Evolutionary conservation across 2,329 filamentous ascomycete species (phyloP), one percentile per base, ranked within the genome.

Genomic region (Talaromyces atroroseus): DNA sequence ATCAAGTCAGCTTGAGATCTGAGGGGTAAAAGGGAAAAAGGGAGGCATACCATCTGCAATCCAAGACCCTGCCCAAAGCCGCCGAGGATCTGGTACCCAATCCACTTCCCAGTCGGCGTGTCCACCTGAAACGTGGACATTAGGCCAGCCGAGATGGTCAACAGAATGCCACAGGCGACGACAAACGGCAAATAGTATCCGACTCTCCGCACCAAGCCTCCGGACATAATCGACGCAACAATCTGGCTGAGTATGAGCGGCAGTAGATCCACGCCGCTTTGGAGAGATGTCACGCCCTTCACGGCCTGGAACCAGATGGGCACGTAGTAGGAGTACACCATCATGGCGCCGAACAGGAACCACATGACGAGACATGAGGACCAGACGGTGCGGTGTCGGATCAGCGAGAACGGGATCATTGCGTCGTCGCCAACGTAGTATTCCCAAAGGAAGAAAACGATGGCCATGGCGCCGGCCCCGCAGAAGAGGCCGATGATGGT

Each of bases 321-420:
- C 14, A 68, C 63, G 26, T 66, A 63, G 8, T 55, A 62, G 65
- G 56, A 47, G 7, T 26, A 34, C 20, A 46, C 24, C 34, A 48
- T 48, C 42, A 58, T 12, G 11, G 63, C 68, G 68, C 59, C 66
- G 66, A 36, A 63, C 58, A 49, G 65, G 61, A 52, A 64, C 60
- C 23, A 59, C n/a, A 47, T 34, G 3, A 45, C 49, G 3, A 55
- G 7, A 5, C 52, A 58, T 1, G 52, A 55, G 63, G 51, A 77
- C 67, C 18, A 58, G 7, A 58, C 56, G 16, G 29, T n/a, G 65
- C 66, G 34, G 71, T 68, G 32, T 71, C 62, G 49, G 63, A 68
- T 20, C 74, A 59, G 5, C 76, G 62, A 7, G 68, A 56, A 60
- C 16, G 65, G 49, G 61, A 78, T 58, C 49, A 76, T 65, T 3